Base-by-base conservation (phyloP, 805 yeast genomes). In the Candida broadrunensis region DNA sequence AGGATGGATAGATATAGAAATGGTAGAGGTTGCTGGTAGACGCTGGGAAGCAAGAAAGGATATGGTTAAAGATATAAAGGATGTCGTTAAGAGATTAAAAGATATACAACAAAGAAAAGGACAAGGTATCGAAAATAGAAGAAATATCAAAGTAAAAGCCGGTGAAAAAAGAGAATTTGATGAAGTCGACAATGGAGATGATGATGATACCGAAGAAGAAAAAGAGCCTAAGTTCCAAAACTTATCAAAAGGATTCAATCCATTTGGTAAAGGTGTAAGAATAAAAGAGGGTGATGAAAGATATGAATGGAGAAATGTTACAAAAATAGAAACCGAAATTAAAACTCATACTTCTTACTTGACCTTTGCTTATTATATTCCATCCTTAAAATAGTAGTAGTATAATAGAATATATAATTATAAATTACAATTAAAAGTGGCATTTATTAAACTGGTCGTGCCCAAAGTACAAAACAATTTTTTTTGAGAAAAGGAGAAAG, bases 291-390 rank as follows among this genome's bases (percentile, higher is more conserved):
- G 99, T 40, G 97, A 91, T 55, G 77, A 71, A 4, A 75, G 73
- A 2, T 93, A 71, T 58, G 65, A 78, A 21, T 93, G 99, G 99
- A 68, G 72, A 42, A 75, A 87, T 50, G 93, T 90, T n/a, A 80
- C 96, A 14, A 83, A 81, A 58, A 71, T 82, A 7, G 99, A 91
- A 59, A 54, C 81, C 3, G 98, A 93, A 57, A 72, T 91, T 52
- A 91, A 91, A 65, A 83, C 89, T 5, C 99, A 93, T 54, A 93
- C 99, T 0, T 88, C 97, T 0, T 93, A 88, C 58, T 66, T 93
- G 54, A 88, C 97, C 2, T 93, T 93, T 74, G 99, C 99, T 18
- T 73, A 71, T 43, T 29, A 5, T 11, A 15, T 29, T 14, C 32
- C 32, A 14, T 29, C 32, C 6, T 21, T 21, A 21, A 6, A 21